These are phyloP conservation scores for Ajuga reptans DNA, from an alignment of 305 asterid species.

Conservation along the genomic window DNA sequence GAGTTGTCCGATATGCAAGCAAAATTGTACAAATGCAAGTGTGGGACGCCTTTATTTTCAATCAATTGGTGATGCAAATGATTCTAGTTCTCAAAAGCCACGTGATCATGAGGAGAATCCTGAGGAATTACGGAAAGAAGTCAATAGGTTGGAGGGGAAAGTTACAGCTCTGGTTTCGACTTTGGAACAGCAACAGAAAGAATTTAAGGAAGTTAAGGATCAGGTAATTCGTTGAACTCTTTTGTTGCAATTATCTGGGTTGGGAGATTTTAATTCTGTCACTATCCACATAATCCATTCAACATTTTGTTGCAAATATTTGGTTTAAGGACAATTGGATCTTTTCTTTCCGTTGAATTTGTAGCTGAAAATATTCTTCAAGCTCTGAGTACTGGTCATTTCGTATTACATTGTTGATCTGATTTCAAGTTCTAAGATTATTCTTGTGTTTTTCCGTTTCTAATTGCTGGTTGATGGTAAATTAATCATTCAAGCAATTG, in stretches of 20 bases:
- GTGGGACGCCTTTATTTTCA: slow-evolving; percentile 77
- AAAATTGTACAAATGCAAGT: slow-evolving; percentile 54
- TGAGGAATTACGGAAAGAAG: slow-evolving; percentile 53
- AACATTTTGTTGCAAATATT: neutral
- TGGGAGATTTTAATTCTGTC: neutral
- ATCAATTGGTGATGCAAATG: slow-evolving; percentile 65
- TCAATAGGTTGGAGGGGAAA: slow-evolving; percentile 68
- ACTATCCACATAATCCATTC: neutral
- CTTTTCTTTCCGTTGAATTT: neutral
- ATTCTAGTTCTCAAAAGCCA: slow-evolving; percentile 47
- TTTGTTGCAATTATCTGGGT: neutral
- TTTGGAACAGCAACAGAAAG: slow-evolving; percentile 59
- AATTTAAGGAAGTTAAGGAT: slow-evolving; percentile 36
- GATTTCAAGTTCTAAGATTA: too few relatives aligned
- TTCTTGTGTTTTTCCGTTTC: neutral
- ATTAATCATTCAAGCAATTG: neutral
- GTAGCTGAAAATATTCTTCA: slow-evolving; percentile 1
- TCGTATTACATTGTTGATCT: neutral
- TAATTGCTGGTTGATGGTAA: neutral
- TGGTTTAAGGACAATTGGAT: neutral
- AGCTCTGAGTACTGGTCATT: neutral
- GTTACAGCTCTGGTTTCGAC: slow-evolving; percentile 47
- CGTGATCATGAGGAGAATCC: slow-evolving; percentile 29
- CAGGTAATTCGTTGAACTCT: slow-evolving; percentile 35
- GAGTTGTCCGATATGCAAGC: slow-evolving; percentile 90